These are phyloP conservation scores for Cephalotrichum gorgonifer DNA, from an alignment of 2,329 filamentous ascomycete species.

Conservation along the genomic window DNA sequence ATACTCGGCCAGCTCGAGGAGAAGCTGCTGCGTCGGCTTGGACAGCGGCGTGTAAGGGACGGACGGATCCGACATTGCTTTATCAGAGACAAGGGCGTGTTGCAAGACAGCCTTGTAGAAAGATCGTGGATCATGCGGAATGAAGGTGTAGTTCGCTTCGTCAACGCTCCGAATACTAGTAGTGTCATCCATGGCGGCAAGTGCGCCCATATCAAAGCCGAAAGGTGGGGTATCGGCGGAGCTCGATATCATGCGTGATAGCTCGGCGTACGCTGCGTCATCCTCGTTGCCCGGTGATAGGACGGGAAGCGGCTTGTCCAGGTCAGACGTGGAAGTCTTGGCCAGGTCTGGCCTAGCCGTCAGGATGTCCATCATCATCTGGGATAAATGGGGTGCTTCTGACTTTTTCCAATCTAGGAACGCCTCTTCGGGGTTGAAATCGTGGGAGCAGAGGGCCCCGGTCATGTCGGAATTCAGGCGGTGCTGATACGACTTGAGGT, in stretches of 20 bases:
- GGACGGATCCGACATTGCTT: constrained; percentile 42
- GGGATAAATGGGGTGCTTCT: constrained; percentile 78
- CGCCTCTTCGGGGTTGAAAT: constrained; percentile 83
- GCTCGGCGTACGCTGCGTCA: constrained; percentile 41
- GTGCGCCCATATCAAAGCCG: constrained; percentile 35
- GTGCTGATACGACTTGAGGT: constrained; percentile 89
- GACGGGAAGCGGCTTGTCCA: constrained; percentile 46
- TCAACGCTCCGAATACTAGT: constrained; percentile 43
- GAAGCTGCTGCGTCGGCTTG: constrained; percentile 67
- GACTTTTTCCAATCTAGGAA: constrained; percentile 85
- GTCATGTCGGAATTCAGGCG: constrained; percentile 71
- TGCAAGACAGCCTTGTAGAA: constrained; percentile 77
- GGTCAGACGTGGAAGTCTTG: constrained; percentile 55
- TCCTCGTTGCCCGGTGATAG: constrained; percentile 30
- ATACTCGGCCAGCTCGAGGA: constrained; percentile 74
- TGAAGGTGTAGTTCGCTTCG: constrained; percentile 72
- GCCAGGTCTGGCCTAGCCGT: constrained; percentile 78
- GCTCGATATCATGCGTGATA: constrained; percentile 40
- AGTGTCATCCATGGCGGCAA: constrained; percentile 51
- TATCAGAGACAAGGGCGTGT: constrained; percentile 60
- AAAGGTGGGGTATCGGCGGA: constrained; percentile 24
- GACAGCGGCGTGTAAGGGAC: constrained; percentile 50
- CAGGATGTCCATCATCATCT: constrained; percentile 87
- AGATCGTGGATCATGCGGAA: constrained; percentile 70
- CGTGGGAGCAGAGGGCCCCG: constrained; percentile 67